phyloP scores from a whole-genome alignment of 768 basidiomycete genomes.

The Mycena latifolia region DNA sequence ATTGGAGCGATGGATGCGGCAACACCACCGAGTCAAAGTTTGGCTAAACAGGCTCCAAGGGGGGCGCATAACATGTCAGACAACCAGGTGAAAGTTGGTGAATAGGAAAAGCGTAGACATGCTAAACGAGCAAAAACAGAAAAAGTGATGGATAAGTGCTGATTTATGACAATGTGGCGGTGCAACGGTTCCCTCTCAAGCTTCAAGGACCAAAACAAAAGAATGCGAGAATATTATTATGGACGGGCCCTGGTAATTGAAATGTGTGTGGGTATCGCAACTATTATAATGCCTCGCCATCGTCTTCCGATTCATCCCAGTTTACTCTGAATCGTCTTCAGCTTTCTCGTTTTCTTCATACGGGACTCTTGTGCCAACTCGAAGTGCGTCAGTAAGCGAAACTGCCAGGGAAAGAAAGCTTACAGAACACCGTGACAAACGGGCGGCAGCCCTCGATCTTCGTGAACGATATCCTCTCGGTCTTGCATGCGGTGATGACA shows the following conservation, averaged over 20 bases:
- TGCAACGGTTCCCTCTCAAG: no score
- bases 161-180: no score
- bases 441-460: conserved; percentile 10
- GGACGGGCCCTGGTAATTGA: background rate
- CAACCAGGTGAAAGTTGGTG: no score
- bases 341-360: background rate
- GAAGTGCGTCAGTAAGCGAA: background rate
- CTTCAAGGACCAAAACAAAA: no score
- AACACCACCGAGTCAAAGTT: no score
- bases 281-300: conserved; percentile 19
- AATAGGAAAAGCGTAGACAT: no score
- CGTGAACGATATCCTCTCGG: conserved; percentile 15
- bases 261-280: conserved; percentile 23
- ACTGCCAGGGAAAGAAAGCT: background rate
- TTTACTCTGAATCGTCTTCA: no score
- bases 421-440: conserved; percentile 32
- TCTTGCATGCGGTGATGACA: conserved; percentile 20
- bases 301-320: conserved; percentile 15
- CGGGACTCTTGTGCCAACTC: conserved; percentile 21
- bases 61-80: no score
- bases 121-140: no score
- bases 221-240: background rate
- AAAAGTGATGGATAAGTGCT: no score
- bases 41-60: no score
- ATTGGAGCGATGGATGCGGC: no score